Evolutionary conservation across 441 rosid genomes (phyloP).

Genomic region (Croton laevigatus): DNA sequence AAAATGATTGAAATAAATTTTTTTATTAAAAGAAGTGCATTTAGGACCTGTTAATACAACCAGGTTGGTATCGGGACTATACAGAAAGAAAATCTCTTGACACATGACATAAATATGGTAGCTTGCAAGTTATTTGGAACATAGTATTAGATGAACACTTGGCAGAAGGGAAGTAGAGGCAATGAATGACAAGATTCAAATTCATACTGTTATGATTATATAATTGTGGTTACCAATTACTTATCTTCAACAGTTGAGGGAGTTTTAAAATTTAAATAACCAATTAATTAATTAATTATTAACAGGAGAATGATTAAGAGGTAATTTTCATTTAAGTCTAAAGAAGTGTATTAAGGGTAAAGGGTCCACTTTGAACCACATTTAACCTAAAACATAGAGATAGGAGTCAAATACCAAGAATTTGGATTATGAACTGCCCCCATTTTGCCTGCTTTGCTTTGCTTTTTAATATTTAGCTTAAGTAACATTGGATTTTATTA

Average conservation of each 20-base stretch:
- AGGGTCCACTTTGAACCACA: conserved; percentile 32
- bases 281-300: neutral
- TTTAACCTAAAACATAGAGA: conserved; percentile 31
- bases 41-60: too few relatives aligned
- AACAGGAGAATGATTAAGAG: neutral
- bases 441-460: neutral
- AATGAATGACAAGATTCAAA: conserved; percentile 5
- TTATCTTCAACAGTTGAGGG: conserved; percentile 5
- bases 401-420: conserved; percentile 41
- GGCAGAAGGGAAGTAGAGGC: neutral
- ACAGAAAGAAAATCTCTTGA: too few relatives aligned
- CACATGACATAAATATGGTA: neutral
- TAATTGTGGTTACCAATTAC: conserved; percentile 11
- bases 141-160: conserved; percentile 10
- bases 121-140: conserved; percentile 28
- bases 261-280: neutral
- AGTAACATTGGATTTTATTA: conserved; percentile 14
- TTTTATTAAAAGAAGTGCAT: too few relatives aligned
- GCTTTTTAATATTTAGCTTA: too few relatives aligned
- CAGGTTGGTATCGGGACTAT: too few relatives aligned
- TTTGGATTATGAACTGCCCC: conserved; percentile 34
- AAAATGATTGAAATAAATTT: too few relatives aligned
- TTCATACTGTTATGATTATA: conserved; percentile 10
- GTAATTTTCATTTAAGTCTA: conserved; percentile 3
- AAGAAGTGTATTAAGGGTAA: neutral